Percentiles rank a stretch among this genome's conserved stretches.
Evolutionary conservation across 2,329 filamentous ascomycete genomes (phyloP).

Genomic region (Colletotrichum coccodes): DNA sequence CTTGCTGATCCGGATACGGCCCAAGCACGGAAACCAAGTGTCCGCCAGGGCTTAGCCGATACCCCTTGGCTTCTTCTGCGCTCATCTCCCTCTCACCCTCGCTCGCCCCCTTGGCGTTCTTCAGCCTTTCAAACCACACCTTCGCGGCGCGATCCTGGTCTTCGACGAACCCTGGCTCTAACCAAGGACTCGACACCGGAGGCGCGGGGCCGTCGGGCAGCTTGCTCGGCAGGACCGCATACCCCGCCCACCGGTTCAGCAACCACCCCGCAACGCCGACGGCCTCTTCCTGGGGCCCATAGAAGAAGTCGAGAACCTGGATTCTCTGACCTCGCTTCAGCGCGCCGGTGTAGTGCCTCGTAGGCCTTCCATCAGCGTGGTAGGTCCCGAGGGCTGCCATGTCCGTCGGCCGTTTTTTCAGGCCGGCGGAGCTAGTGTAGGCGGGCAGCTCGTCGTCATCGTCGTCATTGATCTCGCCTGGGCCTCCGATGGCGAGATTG

Average conservation of each 20-base stretch:
- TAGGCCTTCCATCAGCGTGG: conserved; percentile 35
- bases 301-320: conserved; percentile 38
- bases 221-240: conserved; percentile 41
- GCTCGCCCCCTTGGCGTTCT: background rate
- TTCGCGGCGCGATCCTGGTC: conserved; percentile 16
- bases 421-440: conserved; percentile 38
- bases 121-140: conserved; percentile 28
- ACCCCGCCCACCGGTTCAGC: conserved; percentile 43
- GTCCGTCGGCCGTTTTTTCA: conserved; percentile 31
- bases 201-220: conserved; percentile 2
- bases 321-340: conserved; percentile 39
- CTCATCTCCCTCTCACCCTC: conserved; percentile 17
- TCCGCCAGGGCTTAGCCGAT: conserved; percentile 38
- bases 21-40: conserved; percentile 47
- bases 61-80: conserved; percentile 41
- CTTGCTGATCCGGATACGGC: conserved; percentile 41
- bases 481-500: conserved; percentile 35
- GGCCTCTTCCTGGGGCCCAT: conserved; percentile 35
- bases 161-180: conserved; percentile 28
- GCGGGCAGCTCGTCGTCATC: conserved; percentile 40
- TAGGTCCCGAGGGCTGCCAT: conserved; percentile 25
- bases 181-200: conserved; percentile 34
- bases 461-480: conserved; percentile 36
- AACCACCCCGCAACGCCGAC: conserved; percentile 34
- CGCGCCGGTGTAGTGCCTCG: conserved; percentile 49